phyloP scores from a whole-genome alignment of 2,329 filamentous ascomycete genomes.

The Alternaria angustiovoidea region DNA sequence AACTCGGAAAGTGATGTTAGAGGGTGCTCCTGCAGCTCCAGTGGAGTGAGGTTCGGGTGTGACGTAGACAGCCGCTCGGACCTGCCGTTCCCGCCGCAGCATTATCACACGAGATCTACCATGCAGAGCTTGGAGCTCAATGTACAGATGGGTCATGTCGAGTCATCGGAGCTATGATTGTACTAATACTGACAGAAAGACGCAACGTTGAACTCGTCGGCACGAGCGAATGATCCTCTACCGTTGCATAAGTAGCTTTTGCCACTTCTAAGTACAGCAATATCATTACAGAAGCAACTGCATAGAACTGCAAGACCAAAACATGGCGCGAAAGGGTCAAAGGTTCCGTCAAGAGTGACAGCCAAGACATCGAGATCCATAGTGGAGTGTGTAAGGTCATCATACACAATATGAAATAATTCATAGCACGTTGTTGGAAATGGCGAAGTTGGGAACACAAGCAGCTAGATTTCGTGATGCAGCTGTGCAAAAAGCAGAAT shows the following conservation, averaged over 20 bases:
- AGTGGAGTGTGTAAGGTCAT: background rate
- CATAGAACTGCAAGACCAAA: background rate
- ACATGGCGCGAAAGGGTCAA: background rate
- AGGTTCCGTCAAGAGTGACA: background rate
- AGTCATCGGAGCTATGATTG: background rate
- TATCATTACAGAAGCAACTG: background rate
- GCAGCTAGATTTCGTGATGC: conserved; percentile 41
- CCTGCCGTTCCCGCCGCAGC: conserved; percentile 13
- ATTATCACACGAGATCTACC: conserved; percentile 7
- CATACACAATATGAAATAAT: background rate
- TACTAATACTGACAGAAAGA: background rate
- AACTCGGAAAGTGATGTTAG: conserved; percentile 21
- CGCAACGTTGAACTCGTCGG: background rate
- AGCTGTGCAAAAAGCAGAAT: conserved; percentile 47
- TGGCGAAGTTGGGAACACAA: conserved; percentile 30
- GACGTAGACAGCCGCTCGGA: conserved; percentile 37
- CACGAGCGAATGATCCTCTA: background rate
- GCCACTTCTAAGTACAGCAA: background rate
- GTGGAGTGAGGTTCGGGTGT: conserved; percentile 33
- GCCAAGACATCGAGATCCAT: background rate
- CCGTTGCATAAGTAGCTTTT: background rate
- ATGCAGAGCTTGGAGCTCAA: background rate
- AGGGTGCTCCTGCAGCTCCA: conserved; percentile 24
- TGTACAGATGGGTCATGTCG: background rate
- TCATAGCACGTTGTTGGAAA: background rate